Base-by-base conservation (phyloP, 1,284 basidiomycete genomes). In the Cutaneotrichosporon sp. region DNA sequence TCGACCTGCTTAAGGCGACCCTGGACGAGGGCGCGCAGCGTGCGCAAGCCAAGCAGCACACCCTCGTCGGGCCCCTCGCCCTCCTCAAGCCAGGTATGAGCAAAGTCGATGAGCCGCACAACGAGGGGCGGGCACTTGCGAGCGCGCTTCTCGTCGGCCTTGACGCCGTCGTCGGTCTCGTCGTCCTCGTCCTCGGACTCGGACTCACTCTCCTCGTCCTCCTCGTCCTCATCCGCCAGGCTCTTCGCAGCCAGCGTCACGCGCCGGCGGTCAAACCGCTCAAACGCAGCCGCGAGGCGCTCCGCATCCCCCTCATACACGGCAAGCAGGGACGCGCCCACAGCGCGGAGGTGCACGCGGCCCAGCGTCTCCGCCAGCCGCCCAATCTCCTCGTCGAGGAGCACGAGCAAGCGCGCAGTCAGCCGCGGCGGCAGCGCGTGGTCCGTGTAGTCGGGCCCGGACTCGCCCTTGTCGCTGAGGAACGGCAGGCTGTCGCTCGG, bases 91-190 rank as follows among this genome's bases (percentile, higher is more conserved):
- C 80, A 78, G 4, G 90, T 87, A 72, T 97, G 94, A 4, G 90
- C 93, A 72, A 97, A 97, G 76, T 97, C 93, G 55, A 97, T 97
- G 59, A 96, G 75, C 55, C 85, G 85, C 52, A 94, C 79, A 9
- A 79, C 76, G 59, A 81, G 84, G 9, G 86, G 81, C 14, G 81
- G 79, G 7, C 80, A 78, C 3, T 67, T 65, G 32, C 69, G 68
- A 47, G 71, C 71, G 46, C 72, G 63, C 8, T 62, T 63, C 12
- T 65, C 73, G 33, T 75, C 68, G 25, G 49, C 57, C 10, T 8
- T 60, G 32, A 35, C 50, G 31, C 59, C 61, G 27, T 61, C 50
- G n/a, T 60, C 60, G 49, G 65, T 63, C 48, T 61, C 61, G 5
- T 56, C 55, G 44, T 66, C 63, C 0, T 76, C 76, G 46, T 62